Evolutionary conservation across 1,284 basidiomycete species (phyloP).

Genomic region (Moesziomyces parantarcticus): DNA sequence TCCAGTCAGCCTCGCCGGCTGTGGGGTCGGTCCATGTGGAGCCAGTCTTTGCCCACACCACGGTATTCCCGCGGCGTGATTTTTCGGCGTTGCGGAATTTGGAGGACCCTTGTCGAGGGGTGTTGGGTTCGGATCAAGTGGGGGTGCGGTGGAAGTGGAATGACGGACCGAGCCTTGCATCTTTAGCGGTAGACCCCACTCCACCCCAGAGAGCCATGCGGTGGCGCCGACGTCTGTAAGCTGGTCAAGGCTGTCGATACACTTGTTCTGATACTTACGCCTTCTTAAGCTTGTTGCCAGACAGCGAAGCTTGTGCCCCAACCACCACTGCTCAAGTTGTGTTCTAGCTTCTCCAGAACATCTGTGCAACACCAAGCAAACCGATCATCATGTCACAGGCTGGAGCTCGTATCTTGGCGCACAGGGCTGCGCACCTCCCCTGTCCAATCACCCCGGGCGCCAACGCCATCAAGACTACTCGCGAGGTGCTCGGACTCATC

Average conservation of each 20-base stretch:
- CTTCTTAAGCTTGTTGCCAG: background rate
- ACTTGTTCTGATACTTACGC: no score
- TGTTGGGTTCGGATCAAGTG: background rate
- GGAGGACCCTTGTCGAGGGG: background rate
- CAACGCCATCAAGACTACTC: constrained; percentile 24
- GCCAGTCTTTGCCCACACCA: background rate
- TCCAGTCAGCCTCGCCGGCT: background rate
- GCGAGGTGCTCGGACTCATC: constrained; percentile 15
- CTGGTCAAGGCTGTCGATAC: no score
- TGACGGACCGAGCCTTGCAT: background rate
- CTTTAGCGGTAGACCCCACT: background rate
- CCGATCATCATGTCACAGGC: constrained; percentile 10
- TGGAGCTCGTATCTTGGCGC: constrained; percentile 8
- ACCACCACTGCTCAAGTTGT: background rate
- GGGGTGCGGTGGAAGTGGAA: no score
- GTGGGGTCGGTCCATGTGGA: background rate
- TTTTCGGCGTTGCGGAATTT: background rate
- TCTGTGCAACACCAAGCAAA: background rate
- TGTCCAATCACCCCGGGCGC: constrained; percentile 10
- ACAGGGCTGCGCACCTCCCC: constrained; percentile 25
- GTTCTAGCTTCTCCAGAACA: background rate
- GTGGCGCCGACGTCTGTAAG: no score
- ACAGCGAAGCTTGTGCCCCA: background rate
- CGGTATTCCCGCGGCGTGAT: background rate
- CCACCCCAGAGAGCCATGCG: background rate